Base-by-base conservation (phyloP, 2,329 filamentous ascomycete genomes). In the Mollisia scopiformis region DNA sequence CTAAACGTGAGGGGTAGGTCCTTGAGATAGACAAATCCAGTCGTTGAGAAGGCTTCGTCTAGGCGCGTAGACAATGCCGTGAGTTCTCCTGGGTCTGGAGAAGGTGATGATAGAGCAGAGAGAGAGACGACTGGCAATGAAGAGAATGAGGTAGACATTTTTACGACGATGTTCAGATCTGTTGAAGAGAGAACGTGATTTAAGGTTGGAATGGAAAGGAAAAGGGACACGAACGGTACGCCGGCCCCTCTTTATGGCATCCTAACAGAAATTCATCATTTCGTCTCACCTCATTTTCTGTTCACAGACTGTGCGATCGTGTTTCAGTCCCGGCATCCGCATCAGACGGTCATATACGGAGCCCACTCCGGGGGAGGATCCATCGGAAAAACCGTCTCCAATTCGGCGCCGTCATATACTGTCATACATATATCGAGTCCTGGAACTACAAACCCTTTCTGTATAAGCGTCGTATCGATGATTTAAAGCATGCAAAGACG, bases 11-110 rank as follows among this genome's bases (percentile, higher is more conserved):
- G 63, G 0, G 79, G 78, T 5, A 73, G 57, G 62, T 80, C 78
- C 33, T 74, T 69, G 7, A 81, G 72, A 63, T 81, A 82, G 6
- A 78, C 78, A 64, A 80, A 81, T 7, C 79, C 79, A 2, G 76
- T 78, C 1, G 77, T 80, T 4, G 77, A 70, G 58, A 80, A 79
- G 13, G 77, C 76, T 54, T 77, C 66, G 66, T 78, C 73, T 6
- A 81, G 70, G 46, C 72, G 69, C 14, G 71, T 61, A 58, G 76
- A 75, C n/a, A 81, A 71, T 13, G 60, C 55, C 8, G 60, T 25
- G 43, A 74, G 58, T 13, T 74, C 70, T 16, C 70, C 69, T 19
- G 69, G 58, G 11, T 69, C 61, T n/a, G 69, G 67, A 2, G 63
- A 51, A 6, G 69, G 55, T 13, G 65, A 66, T 6, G 69, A 68